These are phyloP conservation scores for Hypoxylon sp. DNA, from an alignment of 2,329 filamentous ascomycete genomes.

Conservation along the genomic window DNA sequence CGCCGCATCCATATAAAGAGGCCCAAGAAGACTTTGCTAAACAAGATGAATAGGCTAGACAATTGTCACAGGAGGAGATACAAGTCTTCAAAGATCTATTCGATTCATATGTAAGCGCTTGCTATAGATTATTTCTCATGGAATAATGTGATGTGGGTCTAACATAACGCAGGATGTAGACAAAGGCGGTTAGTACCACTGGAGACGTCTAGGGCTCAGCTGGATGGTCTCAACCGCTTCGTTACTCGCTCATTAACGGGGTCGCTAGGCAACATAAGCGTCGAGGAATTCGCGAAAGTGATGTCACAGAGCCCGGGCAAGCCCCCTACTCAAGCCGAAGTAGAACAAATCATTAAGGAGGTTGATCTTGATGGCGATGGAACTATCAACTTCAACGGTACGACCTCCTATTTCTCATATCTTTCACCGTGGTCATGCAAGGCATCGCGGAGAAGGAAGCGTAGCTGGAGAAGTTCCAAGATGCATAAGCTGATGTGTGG, in stretches of 20 bases:
- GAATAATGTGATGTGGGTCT: neutral
- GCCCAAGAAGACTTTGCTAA: constrained; percentile 2
- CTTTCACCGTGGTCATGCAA: neutral
- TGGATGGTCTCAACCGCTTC: neutral
- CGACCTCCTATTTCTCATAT: neutral
- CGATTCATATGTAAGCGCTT: constrained; percentile 47
- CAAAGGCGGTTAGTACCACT: constrained; percentile 46
- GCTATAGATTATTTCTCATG: neutral
- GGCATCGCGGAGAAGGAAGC: neutral
- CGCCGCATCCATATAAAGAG: neutral
- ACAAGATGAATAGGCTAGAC: constrained; percentile 39
- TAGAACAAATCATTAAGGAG: constrained; percentile 55
- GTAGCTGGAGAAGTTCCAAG: neutral
- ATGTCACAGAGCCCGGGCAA: constrained; percentile 52
- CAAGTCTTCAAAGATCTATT: constrained; percentile 51
- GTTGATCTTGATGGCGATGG: constrained; percentile 57
- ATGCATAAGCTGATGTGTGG: constrained; percentile 11
- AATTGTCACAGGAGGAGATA: constrained; percentile 47
- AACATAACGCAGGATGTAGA: constrained; percentile 42
- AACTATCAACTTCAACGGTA: constrained; percentile 57
- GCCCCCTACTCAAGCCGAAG: constrained; percentile 51
- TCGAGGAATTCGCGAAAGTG: constrained; percentile 55
- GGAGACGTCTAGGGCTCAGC: neutral
- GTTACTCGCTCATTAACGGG: neutral
- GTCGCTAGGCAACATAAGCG: constrained; percentile 51